Evolutionary conservation across 352 stramenopile species (phyloP), one percentile per base, ranked within the genome.

Genomic region (Plasmopara halstedii): DNA sequence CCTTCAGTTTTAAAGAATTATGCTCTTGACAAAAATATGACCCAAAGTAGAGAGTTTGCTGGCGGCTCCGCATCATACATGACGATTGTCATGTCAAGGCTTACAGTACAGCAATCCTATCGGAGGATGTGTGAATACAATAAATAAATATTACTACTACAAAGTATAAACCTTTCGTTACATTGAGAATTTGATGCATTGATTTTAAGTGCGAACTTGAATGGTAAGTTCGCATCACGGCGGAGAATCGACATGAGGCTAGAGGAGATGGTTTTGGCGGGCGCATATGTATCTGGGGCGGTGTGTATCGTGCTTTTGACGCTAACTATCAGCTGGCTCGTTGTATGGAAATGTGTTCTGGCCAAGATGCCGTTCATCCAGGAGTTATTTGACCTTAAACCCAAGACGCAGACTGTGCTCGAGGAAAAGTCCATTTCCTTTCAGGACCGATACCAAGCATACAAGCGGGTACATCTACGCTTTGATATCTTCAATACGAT

Each of bases 221-320:
- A 6, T 29, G 7, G n/a, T n/a, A n/a, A n/a, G n/a, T n/a, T n/a
- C n/a, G n/a, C n/a, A n/a, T n/a, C n/a, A n/a, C n/a, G n/a, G n/a
- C n/a, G n/a, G n/a, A n/a, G n/a, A n/a, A n/a, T 29, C 25, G 25
- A 29, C 25, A 77, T 70, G 67, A 34, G 42, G n/a, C 46, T 63
- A 35, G 60, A 67, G 18, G 71, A 83, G 58, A 51, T 82, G 41
- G 56, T 81, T 6, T 58, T 85, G 52, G 81, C 70, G 46, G 63
- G 60, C 44, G 73, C 70, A 36, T 90, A 90, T 62, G 64, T 90
- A 8, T 77, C 71, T 1, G 78, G 78, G 14, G 78, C 78, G 0
- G 71, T 90, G 32, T 80, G 71, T 53, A 90, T 90, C 58, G 69
- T 90, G 43, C 78, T 90, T n/a, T 74, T 84, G 48, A 90, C 78